Conservation (phyloP, 352 stramenopile genomes). For the Peronospora tabacina region DNA sequence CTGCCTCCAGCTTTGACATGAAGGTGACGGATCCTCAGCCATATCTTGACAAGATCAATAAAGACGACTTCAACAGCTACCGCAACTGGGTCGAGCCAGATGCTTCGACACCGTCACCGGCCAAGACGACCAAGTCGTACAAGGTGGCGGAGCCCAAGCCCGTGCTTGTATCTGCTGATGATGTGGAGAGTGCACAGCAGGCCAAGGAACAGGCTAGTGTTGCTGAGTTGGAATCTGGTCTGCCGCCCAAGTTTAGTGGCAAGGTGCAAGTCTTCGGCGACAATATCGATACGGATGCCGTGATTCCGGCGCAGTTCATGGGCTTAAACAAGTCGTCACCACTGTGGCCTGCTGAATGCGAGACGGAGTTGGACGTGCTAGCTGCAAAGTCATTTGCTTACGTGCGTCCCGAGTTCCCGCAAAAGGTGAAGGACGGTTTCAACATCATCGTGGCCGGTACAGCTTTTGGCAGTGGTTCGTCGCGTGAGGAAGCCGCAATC, state of each 20-base stretch:
- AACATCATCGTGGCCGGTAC: constrained; percentile 76
- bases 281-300: constrained; percentile 75
- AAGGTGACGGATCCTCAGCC: constrained; percentile 37
- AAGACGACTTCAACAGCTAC: constrained; percentile 72
- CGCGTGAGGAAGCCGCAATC: constrained; percentile 69
- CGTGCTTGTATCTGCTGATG: constrained; percentile 25
- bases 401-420: constrained; percentile 66
- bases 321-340: constrained; percentile 71
- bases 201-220: constrained; percentile 51
- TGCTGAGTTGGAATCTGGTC: constrained; percentile 41
- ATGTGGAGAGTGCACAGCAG: constrained; percentile 29
- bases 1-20: constrained; percentile 79
- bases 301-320: constrained; percentile 81
- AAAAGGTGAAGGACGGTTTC: constrained; percentile 59
- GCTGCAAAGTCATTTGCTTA: constrained; percentile 78
- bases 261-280: constrained; percentile 71
- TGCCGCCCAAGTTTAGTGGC: constrained; percentile 52
- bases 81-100: constrained; percentile 61
- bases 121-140: constrained; percentile 30
- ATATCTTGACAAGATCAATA: constrained; percentile 55
- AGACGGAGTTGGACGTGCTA: constrained; percentile 73
- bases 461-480: constrained; percentile 71
- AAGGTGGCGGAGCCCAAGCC: constrained; percentile 40
- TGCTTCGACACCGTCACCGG: constrained; percentile 13
- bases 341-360: constrained; percentile 68